Evolutionary conservation across 805 yeast genomes (phyloP).

Genomic region (Saccharomyces eubayanus): DNA sequence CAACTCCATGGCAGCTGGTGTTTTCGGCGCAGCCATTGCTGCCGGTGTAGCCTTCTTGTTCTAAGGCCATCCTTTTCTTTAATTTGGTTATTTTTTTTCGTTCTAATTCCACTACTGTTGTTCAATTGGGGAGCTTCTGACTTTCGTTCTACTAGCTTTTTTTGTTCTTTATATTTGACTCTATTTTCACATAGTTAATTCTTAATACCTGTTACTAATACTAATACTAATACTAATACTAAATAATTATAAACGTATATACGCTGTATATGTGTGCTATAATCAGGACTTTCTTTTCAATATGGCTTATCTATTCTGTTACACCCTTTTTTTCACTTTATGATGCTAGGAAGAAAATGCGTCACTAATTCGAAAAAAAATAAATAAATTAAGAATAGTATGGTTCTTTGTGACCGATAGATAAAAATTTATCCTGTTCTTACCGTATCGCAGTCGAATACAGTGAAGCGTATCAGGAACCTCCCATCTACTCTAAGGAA

Average conservation of each 20-base stretch:
- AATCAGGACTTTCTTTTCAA: background rate
- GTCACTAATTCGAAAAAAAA: background rate
- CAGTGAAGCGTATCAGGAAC: background rate
- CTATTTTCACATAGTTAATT: background rate
- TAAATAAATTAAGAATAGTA: background rate
- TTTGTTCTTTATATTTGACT: background rate
- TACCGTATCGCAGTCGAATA: background rate
- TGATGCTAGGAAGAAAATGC: background rate
- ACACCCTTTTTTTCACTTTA: background rate
- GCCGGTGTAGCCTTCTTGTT: slow-evolving; percentile 60
- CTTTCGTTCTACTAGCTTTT: background rate
- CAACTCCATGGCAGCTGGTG: slow-evolving; percentile 59
- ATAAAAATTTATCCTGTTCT: background rate
- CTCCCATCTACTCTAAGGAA: background rate
- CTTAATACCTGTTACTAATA: background rate
- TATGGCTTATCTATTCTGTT: background rate
- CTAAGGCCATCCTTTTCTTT: slow-evolving; percentile 21
- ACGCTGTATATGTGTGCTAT: background rate
- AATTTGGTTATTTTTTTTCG: background rate
- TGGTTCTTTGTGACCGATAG: background rate
- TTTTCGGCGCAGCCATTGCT: slow-evolving; percentile 76
- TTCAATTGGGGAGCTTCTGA: background rate
- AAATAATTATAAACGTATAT: background rate
- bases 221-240: background rate
- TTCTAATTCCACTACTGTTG: background rate